Evolutionary conservation across 2,329 filamentous ascomycete genomes (phyloP).

Genomic region (Fusarium buxicola): DNA sequence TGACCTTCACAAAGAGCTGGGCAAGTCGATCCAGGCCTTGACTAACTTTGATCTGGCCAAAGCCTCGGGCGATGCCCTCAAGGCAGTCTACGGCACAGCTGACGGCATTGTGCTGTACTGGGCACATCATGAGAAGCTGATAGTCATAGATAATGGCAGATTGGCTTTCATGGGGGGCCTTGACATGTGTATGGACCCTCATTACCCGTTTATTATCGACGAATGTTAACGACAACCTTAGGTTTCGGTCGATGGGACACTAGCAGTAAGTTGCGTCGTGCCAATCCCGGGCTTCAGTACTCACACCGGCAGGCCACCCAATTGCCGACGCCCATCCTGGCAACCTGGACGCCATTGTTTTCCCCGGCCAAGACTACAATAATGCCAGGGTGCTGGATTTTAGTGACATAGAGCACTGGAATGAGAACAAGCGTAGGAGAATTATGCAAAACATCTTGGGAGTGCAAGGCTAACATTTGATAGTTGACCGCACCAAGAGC

Average conservation of each 20-base stretch:
- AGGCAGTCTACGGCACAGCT: slow-evolving; percentile 82
- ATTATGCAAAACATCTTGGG: too few relatives aligned
- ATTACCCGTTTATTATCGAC: fast-evolving
- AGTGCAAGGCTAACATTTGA: not conserved
- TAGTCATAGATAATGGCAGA: slow-evolving; percentile 77
- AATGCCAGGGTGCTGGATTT: slow-evolving; percentile 89
- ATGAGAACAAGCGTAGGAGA: slow-evolving; percentile 78
- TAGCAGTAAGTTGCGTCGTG: slow-evolving; percentile 63
- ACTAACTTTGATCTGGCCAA: slow-evolving; percentile 68
- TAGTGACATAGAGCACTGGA: slow-evolving; percentile 79
- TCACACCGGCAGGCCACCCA: slow-evolving; percentile 66
- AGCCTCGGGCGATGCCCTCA: slow-evolving; percentile 77
- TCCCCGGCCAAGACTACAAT: slow-evolving; percentile 93
- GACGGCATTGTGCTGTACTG: slow-evolving; percentile 88
- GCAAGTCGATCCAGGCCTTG: slow-evolving; percentile 66
- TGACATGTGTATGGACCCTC: slow-evolving; percentile 72
- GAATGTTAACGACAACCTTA: slow-evolving; percentile 46
- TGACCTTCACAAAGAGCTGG: slow-evolving; percentile 74
- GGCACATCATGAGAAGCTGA: slow-evolving; percentile 94
- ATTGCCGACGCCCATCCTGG: slow-evolving; percentile 87
- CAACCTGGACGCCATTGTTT: slow-evolving; percentile 80
- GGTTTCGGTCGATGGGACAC: slow-evolving; percentile 90
- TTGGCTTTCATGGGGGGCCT: slow-evolving; percentile 92
- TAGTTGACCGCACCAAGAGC: slow-evolving; percentile 79
- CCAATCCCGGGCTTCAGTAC: slow-evolving; percentile 2